phyloP scores from a whole-genome alignment of 2,329 filamentous ascomycete species.

The Lachnellula hyalina region DNA sequence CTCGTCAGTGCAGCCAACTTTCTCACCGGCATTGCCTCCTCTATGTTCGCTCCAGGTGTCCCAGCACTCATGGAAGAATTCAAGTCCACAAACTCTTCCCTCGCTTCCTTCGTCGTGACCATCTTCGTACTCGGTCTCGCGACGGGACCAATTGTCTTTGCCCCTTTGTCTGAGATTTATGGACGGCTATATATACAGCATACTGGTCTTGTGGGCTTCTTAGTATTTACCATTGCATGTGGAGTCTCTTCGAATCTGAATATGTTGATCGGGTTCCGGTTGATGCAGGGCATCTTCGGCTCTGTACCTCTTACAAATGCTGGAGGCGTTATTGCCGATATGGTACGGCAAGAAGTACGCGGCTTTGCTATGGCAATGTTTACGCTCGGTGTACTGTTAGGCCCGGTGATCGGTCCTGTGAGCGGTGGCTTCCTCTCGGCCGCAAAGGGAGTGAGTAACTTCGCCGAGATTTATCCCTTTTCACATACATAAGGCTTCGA shows the following conservation, averaged over 20 bases:
- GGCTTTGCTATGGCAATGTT: conserved; percentile 51
- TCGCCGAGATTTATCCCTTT: too few species aligned
- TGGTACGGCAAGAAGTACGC: conserved; percentile 52
- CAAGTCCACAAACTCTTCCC: conserved; percentile 8
- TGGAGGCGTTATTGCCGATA: conserved; percentile 60
- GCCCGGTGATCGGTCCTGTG: conserved; percentile 37
- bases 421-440: conserved; percentile 43
- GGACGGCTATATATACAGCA: conserved; percentile 38
- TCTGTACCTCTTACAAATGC: conserved; percentile 46
- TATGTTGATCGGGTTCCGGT: conserved; percentile 51
- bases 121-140: conserved; percentile 57
- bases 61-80: conserved; percentile 19
- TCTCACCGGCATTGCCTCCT: conserved; percentile 29
- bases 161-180: conserved; percentile 58
- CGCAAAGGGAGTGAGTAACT: too few species aligned
- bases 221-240: background rate
- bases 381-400: conserved; percentile 36
- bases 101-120: conserved; percentile 16
- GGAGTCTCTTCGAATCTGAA: conserved; percentile 39
- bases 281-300: conserved; percentile 58
- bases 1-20: conserved; percentile 12
- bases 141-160: conserved; percentile 51
- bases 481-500: too few species aligned
- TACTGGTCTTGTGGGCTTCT: background rate
- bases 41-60: conserved; percentile 40